Percentiles rank a stretch among this genome's conserved stretches.
Conservation (phyloP, 306 rosid species). For the Crotalaria pallida region DNA sequence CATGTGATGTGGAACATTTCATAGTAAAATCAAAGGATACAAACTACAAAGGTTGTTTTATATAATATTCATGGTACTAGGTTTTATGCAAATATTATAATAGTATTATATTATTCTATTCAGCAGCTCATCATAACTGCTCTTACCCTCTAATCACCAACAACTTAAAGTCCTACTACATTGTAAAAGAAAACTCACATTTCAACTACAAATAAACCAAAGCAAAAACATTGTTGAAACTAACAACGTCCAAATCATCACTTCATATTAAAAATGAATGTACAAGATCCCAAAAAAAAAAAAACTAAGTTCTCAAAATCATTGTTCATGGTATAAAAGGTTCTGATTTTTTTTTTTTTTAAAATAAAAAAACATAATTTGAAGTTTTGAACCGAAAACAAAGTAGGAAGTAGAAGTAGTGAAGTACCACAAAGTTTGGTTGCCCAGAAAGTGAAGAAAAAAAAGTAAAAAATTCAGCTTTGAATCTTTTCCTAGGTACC, state of each 20-base stretch:
- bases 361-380: not conserved
- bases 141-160: too few relatives aligned
- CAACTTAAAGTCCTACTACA: not conserved
- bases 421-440: slow-evolving; percentile 23
- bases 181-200: not conserved
- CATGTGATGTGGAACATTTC: not conserved
- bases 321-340: slow-evolving; percentile 3
- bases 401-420: not conserved
- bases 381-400: not conserved
- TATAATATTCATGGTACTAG: not conserved
- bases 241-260: not conserved
- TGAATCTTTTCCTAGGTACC: not conserved
- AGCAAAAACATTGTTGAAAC: not conserved
- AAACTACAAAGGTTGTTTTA: not conserved
- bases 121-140: too few relatives aligned
- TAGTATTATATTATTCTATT: not conserved
- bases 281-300: slow-evolving; percentile 1
- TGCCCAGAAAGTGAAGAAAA: not conserved
- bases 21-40: not conserved
- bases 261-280: not conserved
- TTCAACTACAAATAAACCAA: not conserved
- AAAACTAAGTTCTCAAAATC: slow-evolving; percentile 9
- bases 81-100: not conserved
- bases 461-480: not conserved
- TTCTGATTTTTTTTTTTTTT: too few relatives aligned